These are phyloP conservation scores for Tuctoria greenei DNA, from an alignment of 176 grass and related monocot genomes.

Conservation along the genomic window DNA sequence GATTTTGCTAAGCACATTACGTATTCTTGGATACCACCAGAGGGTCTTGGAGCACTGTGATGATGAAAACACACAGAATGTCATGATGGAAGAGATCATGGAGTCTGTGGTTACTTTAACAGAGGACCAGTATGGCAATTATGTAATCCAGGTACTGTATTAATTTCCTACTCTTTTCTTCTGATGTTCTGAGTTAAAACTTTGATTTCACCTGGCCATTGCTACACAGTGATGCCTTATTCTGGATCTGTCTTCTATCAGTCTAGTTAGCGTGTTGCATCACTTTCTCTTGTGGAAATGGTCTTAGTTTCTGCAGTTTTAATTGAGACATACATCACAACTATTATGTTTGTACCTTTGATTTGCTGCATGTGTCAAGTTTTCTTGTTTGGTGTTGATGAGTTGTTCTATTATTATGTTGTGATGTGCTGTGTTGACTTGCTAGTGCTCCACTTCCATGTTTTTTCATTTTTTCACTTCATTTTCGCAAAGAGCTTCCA, in stretches of 20 bases:
- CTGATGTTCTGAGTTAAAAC: slow-evolving; percentile 9
- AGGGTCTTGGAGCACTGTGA: slow-evolving; percentile 92
- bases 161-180: slow-evolving; percentile 17
- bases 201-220: slow-evolving; percentile 8
- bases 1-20: slow-evolving; percentile 15
- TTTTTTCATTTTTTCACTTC: not conserved
- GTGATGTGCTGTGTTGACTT: not conserved
- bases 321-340: not conserved
- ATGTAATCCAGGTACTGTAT: slow-evolving; percentile 87
- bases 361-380: not conserved
- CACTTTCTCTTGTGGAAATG: not conserved
- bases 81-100: slow-evolving; percentile 98
- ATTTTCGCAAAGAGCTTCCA: not conserved
- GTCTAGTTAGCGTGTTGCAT: not conserved
- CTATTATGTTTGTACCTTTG: slow-evolving; percentile 5
- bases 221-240: not conserved
- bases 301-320: not conserved
- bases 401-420: not conserved
- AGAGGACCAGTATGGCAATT: slow-evolving; percentile 96
- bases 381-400: not conserved
- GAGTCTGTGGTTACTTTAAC: slow-evolving; percentile 75
- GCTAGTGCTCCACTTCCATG: not conserved
- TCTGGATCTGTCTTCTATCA: not conserved
- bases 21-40: slow-evolving; percentile 49
- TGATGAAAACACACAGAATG: slow-evolving; percentile 74